Conservation (phyloP, 2,329 filamentous ascomycete genomes). For the Epichloe bromicola region DNA sequence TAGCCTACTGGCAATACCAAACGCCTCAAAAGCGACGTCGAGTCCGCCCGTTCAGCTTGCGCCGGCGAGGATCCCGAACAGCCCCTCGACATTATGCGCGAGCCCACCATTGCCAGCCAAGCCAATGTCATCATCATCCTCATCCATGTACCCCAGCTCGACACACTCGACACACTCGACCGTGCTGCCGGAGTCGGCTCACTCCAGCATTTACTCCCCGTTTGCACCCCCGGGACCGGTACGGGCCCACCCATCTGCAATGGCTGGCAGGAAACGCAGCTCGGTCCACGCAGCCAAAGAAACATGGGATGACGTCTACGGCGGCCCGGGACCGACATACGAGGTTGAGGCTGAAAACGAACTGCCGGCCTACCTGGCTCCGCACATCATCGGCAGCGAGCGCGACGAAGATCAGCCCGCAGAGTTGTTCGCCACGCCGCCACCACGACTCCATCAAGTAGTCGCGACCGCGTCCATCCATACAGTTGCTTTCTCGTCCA, state of each 20-base stretch:
- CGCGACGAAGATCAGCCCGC: constrained; percentile 1
- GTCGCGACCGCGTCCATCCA: neutral
- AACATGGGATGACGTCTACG: neutral
- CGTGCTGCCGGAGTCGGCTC: neutral
- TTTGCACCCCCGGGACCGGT: neutral
- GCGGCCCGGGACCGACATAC: neutral
- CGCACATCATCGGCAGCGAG: constrained; percentile 2
- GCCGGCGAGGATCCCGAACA: neutral
- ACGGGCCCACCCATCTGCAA: neutral
- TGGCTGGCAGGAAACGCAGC: neutral
- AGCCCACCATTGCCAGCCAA: neutral
- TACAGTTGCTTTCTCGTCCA: neutral
- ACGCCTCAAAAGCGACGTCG: neutral
- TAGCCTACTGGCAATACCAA: neutral
- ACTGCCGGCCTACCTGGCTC: constrained; percentile 3
- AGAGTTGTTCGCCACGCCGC: neutral
- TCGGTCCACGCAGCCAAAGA: neutral
- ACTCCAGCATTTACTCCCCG: neutral
- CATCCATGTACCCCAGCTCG: constrained; percentile 2
- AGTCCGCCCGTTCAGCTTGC: neutral
- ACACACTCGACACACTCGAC: constrained; percentile 1
- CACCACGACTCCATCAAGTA: neutral
- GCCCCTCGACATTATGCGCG: neutral
- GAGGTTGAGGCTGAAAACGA: neutral
- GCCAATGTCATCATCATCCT: neutral